Base-by-base conservation (phyloP, 2,329 filamentous ascomycete species). In the Penicillium sp. region DNA sequence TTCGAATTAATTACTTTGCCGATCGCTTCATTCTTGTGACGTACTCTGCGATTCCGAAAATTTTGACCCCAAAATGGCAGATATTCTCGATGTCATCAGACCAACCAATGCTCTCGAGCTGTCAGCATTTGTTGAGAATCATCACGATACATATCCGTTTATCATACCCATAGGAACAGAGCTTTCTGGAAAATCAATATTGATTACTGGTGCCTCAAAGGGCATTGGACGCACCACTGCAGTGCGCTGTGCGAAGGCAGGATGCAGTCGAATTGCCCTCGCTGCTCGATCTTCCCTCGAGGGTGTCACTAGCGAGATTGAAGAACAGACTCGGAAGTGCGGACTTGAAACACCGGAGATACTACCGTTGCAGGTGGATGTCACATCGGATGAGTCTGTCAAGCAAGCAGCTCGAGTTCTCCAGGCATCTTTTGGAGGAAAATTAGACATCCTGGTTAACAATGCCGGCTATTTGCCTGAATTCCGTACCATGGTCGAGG, bases 191-290 rank as follows among this genome's bases (percentile, higher is more conserved):
- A 75, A 75, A 55, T 62, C 68, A 4, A 69, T 80, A 39, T 73
- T 87, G 51, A 77, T 86, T 44, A 82, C 77, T 0, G 84, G 83
- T 7, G 82, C 78, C 0, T 80, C 78, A 2, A 78, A 77, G 32
- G 82, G 82, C 3, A 77, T 84, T 29, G 83, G 84, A 5, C 72
- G 71, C 2, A 75, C 77, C 12, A 81, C 78, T 3, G 82, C 82
- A 1, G 61, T 81, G n/a, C 78, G 80, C 8, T 86, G 78, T 59
- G 83, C 82, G 17, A 70, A 70, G 57, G 82, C 83, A 4, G 79
- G 80, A 4, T 79, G 77, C 24, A 73, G 77, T 0, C 65, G 69
- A 23, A 81, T 87, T 49, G 78, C 78, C 13, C 70, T 86, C 17
- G 77, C 71, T 6, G 83, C 82, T 0, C 78, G 84, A 18, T 80